Base-by-base conservation (phyloP, 2,329 filamentous ascomycete species). In the Emergomyces orientalis region DNA sequence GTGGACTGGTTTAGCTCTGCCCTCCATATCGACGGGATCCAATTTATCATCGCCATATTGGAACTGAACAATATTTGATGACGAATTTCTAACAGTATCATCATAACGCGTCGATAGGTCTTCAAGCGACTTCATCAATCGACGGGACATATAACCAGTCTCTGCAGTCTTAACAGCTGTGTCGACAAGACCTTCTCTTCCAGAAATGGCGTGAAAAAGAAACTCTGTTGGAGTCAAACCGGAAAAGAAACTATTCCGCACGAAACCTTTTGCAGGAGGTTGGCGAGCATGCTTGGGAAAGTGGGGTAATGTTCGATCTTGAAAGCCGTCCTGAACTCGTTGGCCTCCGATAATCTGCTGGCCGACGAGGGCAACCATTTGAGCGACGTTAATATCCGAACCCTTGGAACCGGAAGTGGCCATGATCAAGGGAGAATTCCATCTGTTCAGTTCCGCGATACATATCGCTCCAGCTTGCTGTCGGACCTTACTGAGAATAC, bases 151-250 rank as follows among this genome's bases (percentile, higher is more conserved):
- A 78, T 99, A 99, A 67, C 94, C 94, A 13, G 94, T 99, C 76
- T 99, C 94, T 61, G 94, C 94, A 61, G 94, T 99, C 80, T 99
- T 99, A 78, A 97, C 94, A 65, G 94, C 94, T 1, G 94, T 99
- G 84, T 99, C 94, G 71, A 99, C 92, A 68, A 99, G 80, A 85
- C 94, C 94, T 85, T 97, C 94, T 86, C 94, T 89, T 70, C 94
- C 94, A 70, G 91, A 96, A 79, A 97, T 97, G 68, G 94, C 94
- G 84, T 99, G 94, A 78, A 99, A 97, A 63, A 97, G 84, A 75
- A 99, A 97, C 71, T 99, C 94, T 0, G 90, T 91, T 1, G 94
- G 93, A 1, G 88, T 83, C 0, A 99, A 80, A 1, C 94, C 94
- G 0, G 90, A 90, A 75, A 96, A 99, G 82, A 99, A 99, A 78